Conservation (phyloP, 2,329 filamentous ascomycete species). For the Cordyceps pruinosa region DNA sequence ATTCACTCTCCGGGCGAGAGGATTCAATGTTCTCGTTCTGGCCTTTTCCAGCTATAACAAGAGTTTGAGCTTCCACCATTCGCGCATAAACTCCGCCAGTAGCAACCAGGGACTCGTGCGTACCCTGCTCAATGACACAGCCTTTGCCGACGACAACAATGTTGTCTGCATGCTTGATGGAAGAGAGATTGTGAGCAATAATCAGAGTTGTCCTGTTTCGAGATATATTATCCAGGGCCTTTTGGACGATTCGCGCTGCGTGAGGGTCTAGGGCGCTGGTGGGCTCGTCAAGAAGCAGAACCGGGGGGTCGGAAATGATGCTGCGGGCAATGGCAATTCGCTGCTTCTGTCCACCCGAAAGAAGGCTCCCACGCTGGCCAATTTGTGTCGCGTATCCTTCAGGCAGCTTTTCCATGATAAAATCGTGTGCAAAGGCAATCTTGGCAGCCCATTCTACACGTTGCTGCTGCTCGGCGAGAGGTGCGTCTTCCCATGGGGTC, state of each 20-base stretch:
- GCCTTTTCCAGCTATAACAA: too few relatives aligned
- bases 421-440: conserved; percentile 44
- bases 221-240: conserved; percentile 46
- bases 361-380: conserved; percentile 54
- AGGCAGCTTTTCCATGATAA: conserved; percentile 41
- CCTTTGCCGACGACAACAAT: conserved; percentile 25
- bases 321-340: conserved; percentile 58
- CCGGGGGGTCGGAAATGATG: conserved; percentile 52
- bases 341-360: conserved; percentile 62
- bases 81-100: conserved; percentile 42
- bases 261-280: conserved; percentile 47
- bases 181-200: conserved; percentile 57
- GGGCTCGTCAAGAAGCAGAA: conserved; percentile 60
- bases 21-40: too few relatives aligned
- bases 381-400: conserved; percentile 47
- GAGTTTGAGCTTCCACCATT: too few relatives aligned
- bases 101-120: conserved; percentile 43
- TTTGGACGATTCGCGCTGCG: conserved; percentile 42
- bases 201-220: conserved; percentile 53
- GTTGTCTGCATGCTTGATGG: too few relatives aligned
- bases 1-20: neutral
- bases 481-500: conserved; percentile 30
- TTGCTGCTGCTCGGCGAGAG: conserved; percentile 34
- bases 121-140: conserved; percentile 22
- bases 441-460: conserved; percentile 40